A percentile compares a stretch with the other conserved stretches of the same genome.
phyloP scores from a whole-genome alignment of 2,329 filamentous ascomycete species.

The Colletotrichum gigasporum region DNA sequence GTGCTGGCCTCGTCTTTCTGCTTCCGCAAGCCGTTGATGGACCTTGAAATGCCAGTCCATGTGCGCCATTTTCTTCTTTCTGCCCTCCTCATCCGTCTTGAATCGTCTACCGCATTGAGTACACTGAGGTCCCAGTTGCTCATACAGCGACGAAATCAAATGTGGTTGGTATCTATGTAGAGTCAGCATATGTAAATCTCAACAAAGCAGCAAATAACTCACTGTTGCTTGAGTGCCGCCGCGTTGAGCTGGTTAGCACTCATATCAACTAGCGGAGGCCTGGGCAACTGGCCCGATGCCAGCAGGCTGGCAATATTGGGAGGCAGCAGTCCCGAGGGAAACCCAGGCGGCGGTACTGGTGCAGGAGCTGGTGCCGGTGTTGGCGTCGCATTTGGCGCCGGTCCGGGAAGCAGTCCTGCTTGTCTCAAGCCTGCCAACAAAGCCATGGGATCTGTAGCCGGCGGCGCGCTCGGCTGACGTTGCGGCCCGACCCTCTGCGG shows the following conservation, averaged over 20 bases:
- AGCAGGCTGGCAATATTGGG: too few species aligned
- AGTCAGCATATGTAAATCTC: slow-evolving; percentile 24
- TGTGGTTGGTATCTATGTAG: slow-evolving; percentile 73
- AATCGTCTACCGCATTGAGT: slow-evolving; percentile 93
- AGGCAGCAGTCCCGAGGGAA: too few species aligned
- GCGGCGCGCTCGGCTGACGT: slow-evolving; percentile 46
- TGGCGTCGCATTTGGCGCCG: slow-evolving; percentile 46
- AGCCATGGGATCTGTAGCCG: slow-evolving; percentile 60
- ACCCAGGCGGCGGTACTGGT: slow-evolving; percentile 41
- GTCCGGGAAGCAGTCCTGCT: slow-evolving; percentile 69
- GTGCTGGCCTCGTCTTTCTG: slow-evolving; percentile 85
- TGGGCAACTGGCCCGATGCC: slow-evolving; percentile 41
- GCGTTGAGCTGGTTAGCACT: slow-evolving; percentile 70
- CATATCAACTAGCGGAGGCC: slow-evolving; percentile 43
- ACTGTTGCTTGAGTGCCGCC: slow-evolving; percentile 76
- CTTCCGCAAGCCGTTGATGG: slow-evolving; percentile 87
- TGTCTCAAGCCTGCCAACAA: slow-evolving; percentile 74
- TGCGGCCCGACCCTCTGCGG: slow-evolving; percentile 51
- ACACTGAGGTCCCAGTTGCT: slow-evolving; percentile 85
- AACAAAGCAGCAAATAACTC: slow-evolving; percentile 44
- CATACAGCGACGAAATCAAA: slow-evolving; percentile 79
- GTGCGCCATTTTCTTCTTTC: slow-evolving; percentile 86
- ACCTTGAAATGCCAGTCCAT: slow-evolving; percentile 99
- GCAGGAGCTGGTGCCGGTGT: slow-evolving; percentile 42
- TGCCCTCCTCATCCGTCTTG: slow-evolving; percentile 77